Evolutionary conservation across 1,284 basidiomycete species (phyloP), one percentile per base, ranked within the genome.

Genomic region (Fomitopsis betulina): DNA sequence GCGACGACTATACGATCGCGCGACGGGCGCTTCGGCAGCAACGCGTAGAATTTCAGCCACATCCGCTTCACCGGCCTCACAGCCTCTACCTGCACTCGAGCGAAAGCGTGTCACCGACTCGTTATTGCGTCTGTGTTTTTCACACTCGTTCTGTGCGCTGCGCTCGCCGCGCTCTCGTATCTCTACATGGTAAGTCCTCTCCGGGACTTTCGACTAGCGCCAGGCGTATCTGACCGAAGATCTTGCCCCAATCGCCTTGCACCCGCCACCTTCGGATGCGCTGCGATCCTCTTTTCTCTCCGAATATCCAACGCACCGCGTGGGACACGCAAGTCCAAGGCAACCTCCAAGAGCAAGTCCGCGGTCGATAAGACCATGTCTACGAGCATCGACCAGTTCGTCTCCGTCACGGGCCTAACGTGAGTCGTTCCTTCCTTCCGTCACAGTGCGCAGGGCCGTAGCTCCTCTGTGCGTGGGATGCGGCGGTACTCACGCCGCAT

Each of bases 331-430:
- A 40, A 57, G 56, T 57, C 56, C 32, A 57, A 45, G 47, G 17
- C 25, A 33, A 33, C 61, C 30, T 52, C 59, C 42, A 58, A 64
- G 57, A 57, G 54, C 39, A 62, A 59, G 52, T 58, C 62, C 32
- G 37, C 58, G 17, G 56, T 60, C 40, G 67, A 70, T 60, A 68
- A 60, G 59, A 67, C 67, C 53, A 69, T 71, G 62, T 81, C 84
- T 60, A 76, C 76, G 53, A 76, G 76, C 56, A 74, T 87, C 60
- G 72, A 73, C 1, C 83, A 88, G 63, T 91, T 91, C 70, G 80
- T 80, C 60, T 70, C 72, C 32, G 78, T 91, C 21, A 91, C 89
- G 13, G 84, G 86, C 58, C 78, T 85, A 58, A 79, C 85, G 89
- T 91, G 75, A 75, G 87, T 82, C 23, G 21, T 30, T 30, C 49